These are phyloP conservation scores for Aureobasidium musti DNA, from an alignment of 2,329 filamentous ascomycete genomes.

Conservation along the genomic window DNA sequence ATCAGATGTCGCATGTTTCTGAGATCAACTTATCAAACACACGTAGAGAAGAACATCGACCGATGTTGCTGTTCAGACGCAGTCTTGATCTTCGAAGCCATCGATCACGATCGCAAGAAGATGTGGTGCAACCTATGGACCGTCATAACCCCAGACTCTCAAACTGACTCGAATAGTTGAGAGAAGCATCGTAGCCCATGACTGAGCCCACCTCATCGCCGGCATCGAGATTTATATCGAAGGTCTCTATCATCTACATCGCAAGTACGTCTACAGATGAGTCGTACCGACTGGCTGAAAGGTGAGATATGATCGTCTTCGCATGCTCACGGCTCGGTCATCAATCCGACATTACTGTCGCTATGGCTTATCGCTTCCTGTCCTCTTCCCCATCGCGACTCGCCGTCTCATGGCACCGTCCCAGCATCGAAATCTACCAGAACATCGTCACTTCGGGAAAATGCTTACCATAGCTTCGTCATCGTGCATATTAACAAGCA, in stretches of 20 bases:
- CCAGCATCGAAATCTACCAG: neutral
- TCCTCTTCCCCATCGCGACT: neutral
- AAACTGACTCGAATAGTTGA: neutral
- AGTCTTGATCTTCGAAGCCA: constrained; percentile 4
- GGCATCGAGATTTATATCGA: constrained; percentile 1
- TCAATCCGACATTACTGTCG: neutral
- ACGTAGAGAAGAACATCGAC: neutral
- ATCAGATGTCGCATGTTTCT: neutral
- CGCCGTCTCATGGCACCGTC: too few relatives aligned
- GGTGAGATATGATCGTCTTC: neutral
- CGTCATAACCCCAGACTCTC: neutral
- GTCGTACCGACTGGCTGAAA: neutral
- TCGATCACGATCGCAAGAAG: neutral
- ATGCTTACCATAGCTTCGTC: neutral
- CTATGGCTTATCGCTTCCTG: too few relatives aligned
- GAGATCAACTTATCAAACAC: too few relatives aligned
- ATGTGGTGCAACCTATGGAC: too few relatives aligned
- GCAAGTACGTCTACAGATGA: neutral
- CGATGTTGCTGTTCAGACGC: neutral
- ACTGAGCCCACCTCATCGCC: neutral
- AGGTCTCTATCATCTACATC: neutral
- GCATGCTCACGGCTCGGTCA: neutral
- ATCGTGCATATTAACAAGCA: neutral
- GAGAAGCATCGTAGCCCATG: neutral
- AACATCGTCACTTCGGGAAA: neutral